Percentiles rank a stretch among this genome's conserved stretches.
Evolutionary conservation across 805 yeast species (phyloP).

Genomic region (Nakazawaea ernobii): DNA sequence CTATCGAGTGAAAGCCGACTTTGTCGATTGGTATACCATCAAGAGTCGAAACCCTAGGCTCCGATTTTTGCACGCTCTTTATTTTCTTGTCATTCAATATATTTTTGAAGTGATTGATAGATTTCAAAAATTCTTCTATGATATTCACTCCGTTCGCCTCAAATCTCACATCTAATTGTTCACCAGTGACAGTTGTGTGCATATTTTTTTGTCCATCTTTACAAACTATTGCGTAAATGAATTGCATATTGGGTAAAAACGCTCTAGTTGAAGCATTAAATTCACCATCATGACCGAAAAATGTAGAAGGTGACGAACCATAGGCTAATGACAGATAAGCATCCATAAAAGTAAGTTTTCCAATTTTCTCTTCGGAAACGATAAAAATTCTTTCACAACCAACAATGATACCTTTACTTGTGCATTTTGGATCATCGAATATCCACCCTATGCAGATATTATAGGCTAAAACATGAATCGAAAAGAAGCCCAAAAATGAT

Average conservation of each 20-base stretch:
- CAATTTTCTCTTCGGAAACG: constrained; percentile 52
- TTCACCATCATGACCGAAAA: constrained; percentile 43
- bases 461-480: constrained; percentile 55
- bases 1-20: constrained; percentile 31
- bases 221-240: constrained; percentile 35
- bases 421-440: constrained; percentile 37
- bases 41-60: background rate
- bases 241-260: constrained; percentile 62
- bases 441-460: constrained; percentile 78
- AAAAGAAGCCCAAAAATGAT: constrained; percentile 29
- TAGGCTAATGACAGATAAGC: constrained; percentile 70
- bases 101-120: constrained; percentile 37
- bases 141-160: constrained; percentile 50
- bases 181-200: constrained; percentile 55
- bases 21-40: constrained; percentile 13
- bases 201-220: constrained; percentile 27
- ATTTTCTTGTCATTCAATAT: constrained; percentile 18
- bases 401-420: constrained; percentile 64
- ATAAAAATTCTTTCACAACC: constrained; percentile 76
- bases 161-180: constrained; percentile 60
- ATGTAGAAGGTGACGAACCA: constrained; percentile 45
- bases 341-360: constrained; percentile 62
- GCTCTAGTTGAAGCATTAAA: constrained; percentile 51
- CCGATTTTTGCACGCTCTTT: background rate
- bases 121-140: constrained; percentile 45